These are phyloP conservation scores for Angomonas deanei DNA, from an alignment of 208 protist species.

Conservation along the genomic window DNA sequence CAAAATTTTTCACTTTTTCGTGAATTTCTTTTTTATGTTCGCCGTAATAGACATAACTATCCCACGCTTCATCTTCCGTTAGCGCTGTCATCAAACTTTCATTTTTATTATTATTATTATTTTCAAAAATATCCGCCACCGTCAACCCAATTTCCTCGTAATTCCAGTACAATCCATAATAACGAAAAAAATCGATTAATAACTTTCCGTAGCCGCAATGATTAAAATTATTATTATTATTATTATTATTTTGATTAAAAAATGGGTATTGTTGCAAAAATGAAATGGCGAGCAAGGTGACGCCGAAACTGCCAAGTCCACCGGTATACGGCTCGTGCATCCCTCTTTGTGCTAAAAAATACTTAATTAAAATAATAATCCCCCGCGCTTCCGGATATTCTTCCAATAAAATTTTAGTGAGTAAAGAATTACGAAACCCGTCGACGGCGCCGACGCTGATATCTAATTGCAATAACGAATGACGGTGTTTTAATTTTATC, in stretches of 20 bases:
- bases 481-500: conserved; percentile 83
- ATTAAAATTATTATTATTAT: conserved; percentile 1
- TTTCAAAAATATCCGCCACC: conserved; percentile 11
- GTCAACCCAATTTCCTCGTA: conserved; percentile 48
- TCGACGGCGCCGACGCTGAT: conserved; percentile 86
- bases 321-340: conserved; percentile 93
- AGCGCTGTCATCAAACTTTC: too few relatives aligned
- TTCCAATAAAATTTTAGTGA: conserved; percentile 53
- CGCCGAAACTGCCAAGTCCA: conserved; percentile 88
- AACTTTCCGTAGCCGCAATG: conserved; percentile 18
- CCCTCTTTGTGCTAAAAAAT: conserved; percentile 86
- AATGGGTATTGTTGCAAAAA: conserved; percentile 86
- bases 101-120: neutral
- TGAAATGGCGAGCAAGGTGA: conserved; percentile 84
- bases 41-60: too few relatives aligned
- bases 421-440: conserved; percentile 71
- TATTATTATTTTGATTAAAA: neutral
- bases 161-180: conserved; percentile 85
- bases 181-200: conserved; percentile 92
- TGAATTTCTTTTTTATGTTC: too few relatives aligned
- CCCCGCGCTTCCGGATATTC: conserved; percentile 73
- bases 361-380: conserved; percentile 86
- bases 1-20: too few relatives aligned
- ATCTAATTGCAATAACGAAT: conserved; percentile 82
- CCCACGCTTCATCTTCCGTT: too few relatives aligned